Evolutionary conservation across 176 grass and related monocot genomes (phyloP), one percentile per base, ranked within the genome.

Genomic region (Zea mays): DNA sequence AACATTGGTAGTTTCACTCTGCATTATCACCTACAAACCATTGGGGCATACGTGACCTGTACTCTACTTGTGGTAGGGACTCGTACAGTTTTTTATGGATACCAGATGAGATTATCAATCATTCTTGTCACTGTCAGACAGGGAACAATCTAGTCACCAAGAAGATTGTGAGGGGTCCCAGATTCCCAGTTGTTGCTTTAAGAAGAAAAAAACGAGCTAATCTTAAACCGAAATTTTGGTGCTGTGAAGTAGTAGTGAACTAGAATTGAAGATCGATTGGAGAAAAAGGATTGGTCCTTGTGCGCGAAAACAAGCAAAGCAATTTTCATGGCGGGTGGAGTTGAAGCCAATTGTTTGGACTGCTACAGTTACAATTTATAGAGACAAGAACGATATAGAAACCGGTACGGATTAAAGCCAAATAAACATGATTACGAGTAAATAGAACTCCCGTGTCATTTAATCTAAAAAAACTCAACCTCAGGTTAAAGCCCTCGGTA

Each of bases 111-210:
- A 45, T 36, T 67, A 36, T 71, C 79, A 65, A 72, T 82, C 65
- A 86, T 77, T 77, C 72, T 71, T 5, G 3, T 21, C 84, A 71
- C 55, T 69, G 60, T 20, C 14, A 86, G 71, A 55, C n/a, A 5
- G 45, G 49, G 56, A 27, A 27, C 27, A 27, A 27, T 27, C 27
- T 27, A 27, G 62, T n/a, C 11, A 42, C 66, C 7, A 20, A 34
- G 10, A 51, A 40, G 6, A 69, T 50, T 74, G 41, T 38, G 3
- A 19, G 51, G n/a, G 50, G 47, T 56, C 79, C 65, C 58, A 77
- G 4, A 56, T 56, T 56, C 54, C 54, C 17, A 56, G 54, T 81
- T 71, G 48, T 77, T 58, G 73, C 41, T 82, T 85, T 73, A 12
- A 72, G 82, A 59, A 27, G 27, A 27, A 27, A 47, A 77, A 86